phyloP scores from a whole-genome alignment of 768 basidiomycete genomes.

The Omphalotus guepiniiformis region DNA sequence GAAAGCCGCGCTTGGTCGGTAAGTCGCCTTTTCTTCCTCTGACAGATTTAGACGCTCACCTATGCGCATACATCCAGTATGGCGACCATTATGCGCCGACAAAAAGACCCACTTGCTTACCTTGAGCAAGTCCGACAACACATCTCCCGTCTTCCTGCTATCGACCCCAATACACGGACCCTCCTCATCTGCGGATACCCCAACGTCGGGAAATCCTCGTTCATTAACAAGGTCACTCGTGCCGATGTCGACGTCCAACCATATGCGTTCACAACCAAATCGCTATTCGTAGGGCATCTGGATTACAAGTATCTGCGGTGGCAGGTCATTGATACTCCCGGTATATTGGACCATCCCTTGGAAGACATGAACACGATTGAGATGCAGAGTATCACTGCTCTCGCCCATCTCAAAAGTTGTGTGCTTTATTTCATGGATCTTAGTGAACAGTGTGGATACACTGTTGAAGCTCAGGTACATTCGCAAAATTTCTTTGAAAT shows the following conservation, averaged over 20 bases:
- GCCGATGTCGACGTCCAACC: conserved; percentile 99
- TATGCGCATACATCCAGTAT: conserved; percentile 49
- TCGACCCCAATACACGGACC: conserved; percentile 97
- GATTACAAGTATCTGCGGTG: conserved; percentile 99
- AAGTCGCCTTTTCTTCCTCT: conserved; percentile 24
- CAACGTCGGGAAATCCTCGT: conserved; percentile 98
- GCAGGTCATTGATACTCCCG: conserved; percentile 99
- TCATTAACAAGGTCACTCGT: conserved; percentile 99
- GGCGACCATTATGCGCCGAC: conserved; percentile 98
- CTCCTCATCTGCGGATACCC: conserved; percentile 98
- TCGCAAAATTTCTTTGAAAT: conserved; percentile 1
- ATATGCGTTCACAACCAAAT: conserved; percentile 99
- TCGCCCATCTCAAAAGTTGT: conserved; percentile 93
- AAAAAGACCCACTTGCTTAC: conserved; percentile 98
- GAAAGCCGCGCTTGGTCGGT: conserved; percentile 95
- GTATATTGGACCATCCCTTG: conserved; percentile 94
- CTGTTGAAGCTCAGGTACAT: conserved; percentile 89
- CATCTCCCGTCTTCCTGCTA: conserved; percentile 95
- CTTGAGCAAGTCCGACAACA: conserved; percentile 99
- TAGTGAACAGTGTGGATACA: conserved; percentile 97
- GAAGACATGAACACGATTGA: conserved; percentile 99
- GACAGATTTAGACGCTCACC: too few species aligned
- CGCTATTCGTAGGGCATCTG: conserved; percentile 95
- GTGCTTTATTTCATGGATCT: conserved; percentile 99
- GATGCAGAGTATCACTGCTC: conserved; percentile 98